Conservation (phyloP, 2,329 filamentous ascomycete genomes). For the Neophaeococcomyces mojaviensis region DNA sequence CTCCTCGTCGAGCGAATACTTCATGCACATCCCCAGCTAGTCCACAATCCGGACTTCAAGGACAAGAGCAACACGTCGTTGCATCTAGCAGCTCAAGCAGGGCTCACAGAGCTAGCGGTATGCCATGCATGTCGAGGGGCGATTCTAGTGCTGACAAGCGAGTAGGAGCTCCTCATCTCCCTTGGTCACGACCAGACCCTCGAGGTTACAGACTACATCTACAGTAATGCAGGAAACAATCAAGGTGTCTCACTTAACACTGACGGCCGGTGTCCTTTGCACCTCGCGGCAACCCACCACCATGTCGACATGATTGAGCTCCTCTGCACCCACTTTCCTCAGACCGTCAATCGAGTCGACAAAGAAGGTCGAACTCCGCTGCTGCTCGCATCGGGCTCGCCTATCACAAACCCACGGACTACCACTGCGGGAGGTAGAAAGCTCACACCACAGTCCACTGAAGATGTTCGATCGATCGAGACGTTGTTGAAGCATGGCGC, state of each 20-base stretch:
- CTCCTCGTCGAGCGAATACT: slow-evolving; percentile 71
- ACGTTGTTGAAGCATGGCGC: slow-evolving; percentile 25
- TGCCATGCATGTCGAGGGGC: slow-evolving; percentile 11
- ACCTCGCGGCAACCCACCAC: slow-evolving; percentile 64
- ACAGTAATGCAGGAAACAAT: slow-evolving; percentile 23
- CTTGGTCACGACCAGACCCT: slow-evolving; percentile 61
- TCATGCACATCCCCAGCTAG: slow-evolving; percentile 58
- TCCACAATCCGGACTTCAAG: slow-evolving; percentile 72
- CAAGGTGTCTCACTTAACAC: slow-evolving; percentile 66
- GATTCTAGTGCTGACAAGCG: slow-evolving; percentile 4
- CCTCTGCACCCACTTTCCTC: slow-evolving; percentile 57
- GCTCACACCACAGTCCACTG: slow-evolving; percentile 18
- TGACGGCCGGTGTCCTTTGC: slow-evolving; percentile 70
- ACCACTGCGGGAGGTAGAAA: slow-evolving; percentile 17
- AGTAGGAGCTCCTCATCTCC: slow-evolving; percentile 57
- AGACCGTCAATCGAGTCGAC: slow-evolving; percentile 59
- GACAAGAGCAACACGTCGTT: slow-evolving; percentile 75
- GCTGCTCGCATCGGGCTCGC: slow-evolving; percentile 35
- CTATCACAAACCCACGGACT: slow-evolving; percentile 11
- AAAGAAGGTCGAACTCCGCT: slow-evolving; percentile 50
- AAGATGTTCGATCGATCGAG: slow-evolving; percentile 25
- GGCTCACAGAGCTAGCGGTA: slow-evolving; percentile 59
- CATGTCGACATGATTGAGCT: slow-evolving; percentile 68
- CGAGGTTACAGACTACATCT: slow-evolving; percentile 21
- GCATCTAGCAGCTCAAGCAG: slow-evolving; percentile 69